Conservation (phyloP, 1,139 yeast species). For the Petasospora rhodanensis region DNA sequence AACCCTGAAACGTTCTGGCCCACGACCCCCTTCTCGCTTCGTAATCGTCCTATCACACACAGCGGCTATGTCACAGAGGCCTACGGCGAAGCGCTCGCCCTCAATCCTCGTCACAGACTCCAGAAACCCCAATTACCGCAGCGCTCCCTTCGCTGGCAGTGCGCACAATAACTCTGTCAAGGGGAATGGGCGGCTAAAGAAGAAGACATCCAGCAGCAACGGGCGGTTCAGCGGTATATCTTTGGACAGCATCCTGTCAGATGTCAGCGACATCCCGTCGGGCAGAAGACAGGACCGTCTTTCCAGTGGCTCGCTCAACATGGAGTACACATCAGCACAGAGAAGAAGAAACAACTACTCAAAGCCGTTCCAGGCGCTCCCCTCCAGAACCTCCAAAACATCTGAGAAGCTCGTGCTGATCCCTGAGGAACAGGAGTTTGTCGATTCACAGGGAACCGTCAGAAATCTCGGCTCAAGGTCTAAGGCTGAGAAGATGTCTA, state of each 20-base stretch:
- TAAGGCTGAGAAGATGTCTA: conserved; percentile 65
- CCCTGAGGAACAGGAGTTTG: conserved; percentile 54
- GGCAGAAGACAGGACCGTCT: conserved; percentile 35
- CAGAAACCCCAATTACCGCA: conserved; percentile 57
- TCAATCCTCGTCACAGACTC: conserved; percentile 90
- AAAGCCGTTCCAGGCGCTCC: conserved; percentile 62
- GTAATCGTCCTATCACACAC: not conserved
- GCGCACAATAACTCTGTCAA: conserved; percentile 17
- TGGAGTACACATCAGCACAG: conserved; percentile 6
- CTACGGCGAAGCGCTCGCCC: conserved; percentile 87
- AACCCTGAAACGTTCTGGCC: too few species aligned
- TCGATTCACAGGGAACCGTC: conserved; percentile 6
- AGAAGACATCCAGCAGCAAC: conserved; percentile 7
- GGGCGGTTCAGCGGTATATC: conserved; percentile 63
- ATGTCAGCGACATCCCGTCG: conserved; percentile 82
- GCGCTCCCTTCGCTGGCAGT: conserved; percentile 79
- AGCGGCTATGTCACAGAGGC: conserved; percentile 31
- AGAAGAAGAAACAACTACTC: conserved; percentile 33
- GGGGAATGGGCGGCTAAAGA: conserved; percentile 11
- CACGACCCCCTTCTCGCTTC: not conserved
- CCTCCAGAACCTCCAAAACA: conserved; percentile 81
- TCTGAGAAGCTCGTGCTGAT: conserved; percentile 83
- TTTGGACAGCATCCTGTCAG: conserved; percentile 64
- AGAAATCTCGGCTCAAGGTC: conserved; percentile 27
- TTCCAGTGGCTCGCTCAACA: conserved; percentile 30